Conservation (phyloP, 345 rosid genomes). For the Syzygium oleosum region DNA sequence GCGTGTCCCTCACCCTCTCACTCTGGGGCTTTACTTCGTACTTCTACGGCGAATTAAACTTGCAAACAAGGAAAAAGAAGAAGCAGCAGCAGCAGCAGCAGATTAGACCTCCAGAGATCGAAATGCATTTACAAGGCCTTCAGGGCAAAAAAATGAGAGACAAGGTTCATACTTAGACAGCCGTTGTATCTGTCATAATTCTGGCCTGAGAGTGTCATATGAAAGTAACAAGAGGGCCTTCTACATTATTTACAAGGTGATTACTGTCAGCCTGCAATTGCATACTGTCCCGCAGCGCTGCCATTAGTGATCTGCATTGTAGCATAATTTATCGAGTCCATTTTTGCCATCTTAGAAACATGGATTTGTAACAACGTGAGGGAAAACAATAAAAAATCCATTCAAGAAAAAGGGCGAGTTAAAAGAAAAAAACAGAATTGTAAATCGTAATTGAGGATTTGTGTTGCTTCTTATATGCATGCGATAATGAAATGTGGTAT, state of each 20-base stretch:
- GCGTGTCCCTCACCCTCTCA: conserved; percentile 57
- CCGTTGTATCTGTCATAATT: neutral
- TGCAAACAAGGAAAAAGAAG: conserved; percentile 8
- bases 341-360: neutral
- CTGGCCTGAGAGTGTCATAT: too few species aligned
- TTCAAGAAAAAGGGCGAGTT: neutral
- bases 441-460: neutral
- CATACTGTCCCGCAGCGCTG: neutral
- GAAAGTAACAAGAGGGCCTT: neutral
- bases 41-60: conserved; percentile 50
- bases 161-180: neutral
- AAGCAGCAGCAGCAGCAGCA: neutral
- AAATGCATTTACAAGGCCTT: neutral
- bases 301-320: neutral
- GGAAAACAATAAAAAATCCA: neutral
- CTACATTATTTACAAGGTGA: neutral
- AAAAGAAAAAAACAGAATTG: neutral
- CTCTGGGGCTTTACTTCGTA: conserved; percentile 71
- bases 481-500: neutral
- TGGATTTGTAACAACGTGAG: neutral
- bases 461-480: neutral
- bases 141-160: neutral
- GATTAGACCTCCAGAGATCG: neutral
- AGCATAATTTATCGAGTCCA: neutral
- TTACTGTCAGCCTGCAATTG: neutral